These are phyloP conservation scores for Smallanthus sonchifolius DNA, from an alignment of 129 eudicot species.

Conservation along the genomic window DNA sequence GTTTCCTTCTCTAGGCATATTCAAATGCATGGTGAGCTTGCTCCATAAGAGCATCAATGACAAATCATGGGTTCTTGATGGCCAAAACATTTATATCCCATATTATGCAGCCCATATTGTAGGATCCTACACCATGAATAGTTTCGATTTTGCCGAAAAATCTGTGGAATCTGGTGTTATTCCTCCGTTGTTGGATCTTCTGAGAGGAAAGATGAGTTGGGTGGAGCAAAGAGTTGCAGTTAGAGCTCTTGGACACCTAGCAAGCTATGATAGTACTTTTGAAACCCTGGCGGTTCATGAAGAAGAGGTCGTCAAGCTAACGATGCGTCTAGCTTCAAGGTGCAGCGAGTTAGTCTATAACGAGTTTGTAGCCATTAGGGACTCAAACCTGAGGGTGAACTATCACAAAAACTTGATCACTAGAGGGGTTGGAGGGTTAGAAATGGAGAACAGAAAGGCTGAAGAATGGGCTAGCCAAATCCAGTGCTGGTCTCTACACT, in stretches of 20 bases:
- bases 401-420: conserved; percentile 73
- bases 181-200: conserved; percentile 64
- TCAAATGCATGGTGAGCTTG: conserved; percentile 63
- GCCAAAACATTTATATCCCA: conserved; percentile 71
- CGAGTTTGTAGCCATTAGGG: conserved; percentile 48
- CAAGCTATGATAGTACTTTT: conserved; percentile 70
- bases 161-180: conserved; percentile 65
- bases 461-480: conserved; percentile 96
- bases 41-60: conserved; percentile 51
- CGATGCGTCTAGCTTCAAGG: conserved; percentile 60
- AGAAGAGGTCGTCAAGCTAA: conserved; percentile 52
- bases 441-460: conserved; percentile 68
- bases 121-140: conserved; percentile 87
- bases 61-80: conserved; percentile 53
- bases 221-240: conserved; percentile 90
- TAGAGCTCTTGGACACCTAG: conserved; percentile 89
- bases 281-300: conserved; percentile 47
- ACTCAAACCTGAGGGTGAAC: conserved; percentile 36
- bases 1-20: conserved; percentile 76
- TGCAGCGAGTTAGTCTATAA: conserved; percentile 49
- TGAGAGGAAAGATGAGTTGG: conserved; percentile 80
- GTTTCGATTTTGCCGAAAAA: conserved; percentile 43
- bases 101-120: conserved; percentile 87
- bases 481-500: conserved; percentile 80
- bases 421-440: conserved; percentile 70